Evolutionary conservation across 148 eudicot species (phyloP).

Genomic region (Bassia scoparia): DNA sequence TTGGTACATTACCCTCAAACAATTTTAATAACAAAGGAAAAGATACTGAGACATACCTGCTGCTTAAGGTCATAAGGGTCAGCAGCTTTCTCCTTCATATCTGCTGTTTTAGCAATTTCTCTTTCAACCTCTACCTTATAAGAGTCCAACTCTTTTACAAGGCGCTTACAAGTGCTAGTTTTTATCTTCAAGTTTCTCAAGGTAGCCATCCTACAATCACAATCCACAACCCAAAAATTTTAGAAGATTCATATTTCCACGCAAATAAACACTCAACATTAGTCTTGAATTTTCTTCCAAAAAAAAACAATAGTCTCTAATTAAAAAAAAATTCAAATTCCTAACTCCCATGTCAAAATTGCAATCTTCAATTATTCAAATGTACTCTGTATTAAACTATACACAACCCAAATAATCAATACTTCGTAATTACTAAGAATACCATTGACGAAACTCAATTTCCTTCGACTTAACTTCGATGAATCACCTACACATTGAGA

Average conservation of each 20-base stretch:
- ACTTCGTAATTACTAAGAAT: too few relatives aligned
- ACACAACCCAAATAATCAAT: too few relatives aligned
- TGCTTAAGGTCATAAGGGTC: constrained; percentile 97
- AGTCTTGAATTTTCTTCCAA: not conserved
- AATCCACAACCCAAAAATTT: not conserved
- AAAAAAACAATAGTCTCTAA: not conserved
- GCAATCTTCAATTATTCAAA: too few relatives aligned
- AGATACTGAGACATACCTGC: constrained; percentile 45
- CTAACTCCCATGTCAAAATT: too few relatives aligned
- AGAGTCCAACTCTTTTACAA: constrained; percentile 74
- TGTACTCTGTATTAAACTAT: too few relatives aligned
- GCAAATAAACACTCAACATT: not conserved
- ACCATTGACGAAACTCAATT: too few relatives aligned
- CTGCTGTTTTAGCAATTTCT: constrained; percentile 89
- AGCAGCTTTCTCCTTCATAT: constrained; percentile 86
- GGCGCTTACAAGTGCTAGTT: constrained; percentile 82
- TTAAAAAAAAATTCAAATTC: not conserved
- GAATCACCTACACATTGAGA: too few relatives aligned
- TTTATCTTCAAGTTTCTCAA: constrained; percentile 90
- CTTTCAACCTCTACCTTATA: constrained; percentile 93
- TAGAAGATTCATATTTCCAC: not conserved
- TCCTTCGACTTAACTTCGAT: too few relatives aligned
- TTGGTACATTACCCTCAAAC: not conserved
- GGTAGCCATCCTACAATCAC: constrained; percentile 51
- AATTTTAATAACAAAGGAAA: not conserved